Evolutionary conservation across 169 alveolate species (phyloP).

Genomic region (Eimeria acervulina): DNA sequence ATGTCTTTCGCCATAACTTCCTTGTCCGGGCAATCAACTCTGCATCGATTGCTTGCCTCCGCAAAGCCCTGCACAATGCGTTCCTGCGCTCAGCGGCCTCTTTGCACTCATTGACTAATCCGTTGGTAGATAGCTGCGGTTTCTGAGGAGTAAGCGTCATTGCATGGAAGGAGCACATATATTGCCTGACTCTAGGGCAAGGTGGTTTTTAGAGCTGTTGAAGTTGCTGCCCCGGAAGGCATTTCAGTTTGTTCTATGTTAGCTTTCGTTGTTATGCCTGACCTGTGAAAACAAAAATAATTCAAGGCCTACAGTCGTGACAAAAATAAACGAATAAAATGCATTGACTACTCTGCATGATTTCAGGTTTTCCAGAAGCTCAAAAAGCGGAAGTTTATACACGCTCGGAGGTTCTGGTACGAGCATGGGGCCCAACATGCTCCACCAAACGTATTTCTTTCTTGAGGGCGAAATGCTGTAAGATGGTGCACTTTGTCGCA

Average conservation of each 20-base stretch:
- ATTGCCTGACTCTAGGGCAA: neutral
- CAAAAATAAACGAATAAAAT: neutral
- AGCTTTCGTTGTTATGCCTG: neutral
- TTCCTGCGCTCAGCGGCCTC: neutral
- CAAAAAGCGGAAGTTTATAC: neutral
- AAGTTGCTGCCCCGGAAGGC: neutral
- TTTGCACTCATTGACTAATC: neutral
- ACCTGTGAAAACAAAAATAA: neutral
- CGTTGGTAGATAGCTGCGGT: neutral
- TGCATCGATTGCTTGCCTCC: neutral
- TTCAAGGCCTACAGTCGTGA: neutral
- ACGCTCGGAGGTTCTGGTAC: neutral
- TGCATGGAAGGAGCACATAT: neutral
- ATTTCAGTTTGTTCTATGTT: neutral
- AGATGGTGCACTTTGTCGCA: neutral
- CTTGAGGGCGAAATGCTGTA: neutral
- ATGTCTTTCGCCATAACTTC: neutral
- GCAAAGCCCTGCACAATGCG: neutral
- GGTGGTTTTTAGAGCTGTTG: neutral
- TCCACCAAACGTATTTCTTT: neutral
- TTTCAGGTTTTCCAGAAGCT: neutral
- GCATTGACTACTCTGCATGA: neutral
- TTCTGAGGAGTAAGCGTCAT: neutral
- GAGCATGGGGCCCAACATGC: neutral
- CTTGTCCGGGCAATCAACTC: neutral